These are phyloP conservation scores for Zizania palustris DNA, from an alignment of 202 grass and related monocot genomes.

Conservation along the genomic window DNA sequence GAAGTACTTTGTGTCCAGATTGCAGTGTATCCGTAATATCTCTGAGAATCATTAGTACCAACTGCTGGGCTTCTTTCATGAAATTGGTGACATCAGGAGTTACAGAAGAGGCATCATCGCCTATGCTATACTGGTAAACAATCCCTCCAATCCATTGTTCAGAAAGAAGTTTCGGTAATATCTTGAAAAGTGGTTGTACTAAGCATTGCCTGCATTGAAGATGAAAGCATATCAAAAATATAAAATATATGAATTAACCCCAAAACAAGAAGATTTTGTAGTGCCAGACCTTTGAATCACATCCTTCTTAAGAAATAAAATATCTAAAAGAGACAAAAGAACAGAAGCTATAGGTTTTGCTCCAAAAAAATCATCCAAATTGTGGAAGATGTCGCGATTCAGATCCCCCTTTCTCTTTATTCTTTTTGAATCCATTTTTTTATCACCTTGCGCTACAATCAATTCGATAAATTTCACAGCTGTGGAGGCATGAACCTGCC, in stretches of 20 bases:
- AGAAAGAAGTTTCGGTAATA: conserved; percentile 70
- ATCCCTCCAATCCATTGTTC: conserved; percentile 54
- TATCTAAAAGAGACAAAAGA: conserved; percentile 80
- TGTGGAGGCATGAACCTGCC: conserved; percentile 72
- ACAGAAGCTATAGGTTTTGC: conserved; percentile 49
- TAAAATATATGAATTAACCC: not conserved
- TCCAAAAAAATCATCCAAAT: conserved; percentile 64
- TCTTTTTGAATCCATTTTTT: conserved; percentile 52
- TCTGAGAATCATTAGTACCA: conserved; percentile 76
- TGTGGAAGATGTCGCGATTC: conserved; percentile 21
- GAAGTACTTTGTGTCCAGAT: conserved; percentile 51
- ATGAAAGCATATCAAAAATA: conserved; percentile 38
- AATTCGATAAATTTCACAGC: conserved; percentile 62
- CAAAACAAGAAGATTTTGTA: not conserved
- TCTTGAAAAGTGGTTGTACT: conserved; percentile 68
- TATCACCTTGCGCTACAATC: conserved; percentile 53
- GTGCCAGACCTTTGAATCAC: conserved; percentile 62
- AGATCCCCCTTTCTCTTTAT: conserved; percentile 56
- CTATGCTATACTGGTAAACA: conserved; percentile 48
- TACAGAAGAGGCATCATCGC: conserved; percentile 47
- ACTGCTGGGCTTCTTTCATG: conserved; percentile 69
- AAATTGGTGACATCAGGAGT: conserved; percentile 40
- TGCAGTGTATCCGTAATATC: conserved; percentile 82
- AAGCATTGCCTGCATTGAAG: conserved; percentile 56
- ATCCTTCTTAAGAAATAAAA: conserved; percentile 85